Evolutionary conservation across 2,329 filamentous ascomycete genomes (phyloP).

Genomic region (Botryotinia calthae): DNA sequence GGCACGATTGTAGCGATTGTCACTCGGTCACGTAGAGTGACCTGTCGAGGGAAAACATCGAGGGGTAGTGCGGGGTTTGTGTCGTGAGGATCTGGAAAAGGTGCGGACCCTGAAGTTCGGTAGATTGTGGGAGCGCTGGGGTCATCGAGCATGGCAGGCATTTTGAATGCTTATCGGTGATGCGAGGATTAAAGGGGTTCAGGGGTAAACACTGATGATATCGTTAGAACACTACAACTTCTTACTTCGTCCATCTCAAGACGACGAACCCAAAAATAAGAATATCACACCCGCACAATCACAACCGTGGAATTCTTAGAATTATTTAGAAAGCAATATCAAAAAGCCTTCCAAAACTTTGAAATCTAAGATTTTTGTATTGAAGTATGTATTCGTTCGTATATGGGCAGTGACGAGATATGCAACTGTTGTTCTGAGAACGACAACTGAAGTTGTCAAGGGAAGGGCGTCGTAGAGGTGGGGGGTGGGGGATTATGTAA

Average conservation of each 20-base stretch:
- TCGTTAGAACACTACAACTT: conserved; percentile 8
- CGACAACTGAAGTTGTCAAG: conserved; percentile 14
- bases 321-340: background rate
- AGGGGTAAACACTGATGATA: conserved; percentile 3
- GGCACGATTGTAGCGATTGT: conserved; percentile 68
- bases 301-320: background rate
- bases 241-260: background rate
- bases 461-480: background rate
- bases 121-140: conserved; percentile 55
- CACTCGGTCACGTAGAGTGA: conserved; percentile 64
- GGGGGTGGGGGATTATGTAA: conserved; percentile 5
- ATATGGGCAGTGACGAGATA: conserved; percentile 19
- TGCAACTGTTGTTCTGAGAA: conserved; percentile 23
- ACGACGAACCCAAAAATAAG: background rate
- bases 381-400: background rate
- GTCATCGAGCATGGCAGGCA: conserved; percentile 63
- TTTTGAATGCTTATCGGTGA: conserved; percentile 35
- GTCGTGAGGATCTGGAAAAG: conserved; percentile 51
- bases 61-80: conserved; percentile 45
- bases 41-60: conserved; percentile 55
- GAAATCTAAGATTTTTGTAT: background rate
- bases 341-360: background rate
- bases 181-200: conserved; percentile 12
- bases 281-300: background rate
- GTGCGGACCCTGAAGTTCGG: conserved; percentile 51